These are phyloP conservation scores for Elsinoe australis DNA, from an alignment of 2,329 filamentous ascomycete genomes.

Conservation along the genomic window DNA sequence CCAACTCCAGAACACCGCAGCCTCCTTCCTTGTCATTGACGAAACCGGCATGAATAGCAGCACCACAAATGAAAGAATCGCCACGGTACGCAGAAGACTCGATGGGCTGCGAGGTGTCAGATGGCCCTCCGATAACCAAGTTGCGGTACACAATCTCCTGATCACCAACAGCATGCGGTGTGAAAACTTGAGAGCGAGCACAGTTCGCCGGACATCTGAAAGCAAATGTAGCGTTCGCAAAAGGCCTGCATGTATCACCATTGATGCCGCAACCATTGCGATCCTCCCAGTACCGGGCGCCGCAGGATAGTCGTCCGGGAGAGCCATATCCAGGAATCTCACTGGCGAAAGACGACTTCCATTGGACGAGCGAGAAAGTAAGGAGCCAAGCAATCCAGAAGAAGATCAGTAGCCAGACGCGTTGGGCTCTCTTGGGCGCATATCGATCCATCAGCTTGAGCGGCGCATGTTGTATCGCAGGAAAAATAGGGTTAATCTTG, in stretches of 20 bases:
- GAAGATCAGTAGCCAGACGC: slow-evolving; percentile 50
- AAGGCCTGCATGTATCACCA: slow-evolving; percentile 67
- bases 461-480: slow-evolving; percentile 59
- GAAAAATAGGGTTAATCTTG: slow-evolving; percentile 50
- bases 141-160: slow-evolving; percentile 51
- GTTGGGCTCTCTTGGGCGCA: slow-evolving; percentile 53
- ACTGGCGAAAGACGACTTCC: slow-evolving; percentile 51
- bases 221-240: slow-evolving; percentile 59
- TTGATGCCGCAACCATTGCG: slow-evolving; percentile 68
- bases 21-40: slow-evolving; percentile 65
- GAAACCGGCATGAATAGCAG: slow-evolving; percentile 76
- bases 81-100: slow-evolving; percentile 64
- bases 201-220: slow-evolving; percentile 72
- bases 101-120: slow-evolving; percentile 32
- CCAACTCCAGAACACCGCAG: slow-evolving; percentile 69
- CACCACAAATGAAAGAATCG: slow-evolving; percentile 79
- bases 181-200: slow-evolving; percentile 55
- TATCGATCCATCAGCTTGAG: slow-evolving; percentile 55
- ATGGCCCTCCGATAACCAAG: slow-evolving; percentile 49
- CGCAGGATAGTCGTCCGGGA: slow-evolving; percentile 59
- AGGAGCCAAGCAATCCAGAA: slow-evolving; percentile 62
- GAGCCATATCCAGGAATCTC: slow-evolving; percentile 61
- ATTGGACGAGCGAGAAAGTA: slow-evolving; percentile 61
- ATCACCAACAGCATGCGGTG: slow-evolving; percentile 67
- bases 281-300: slow-evolving; percentile 59